phyloP scores from a whole-genome alignment of 1,284 basidiomycete genomes.

The Leccinum variabile region DNA sequence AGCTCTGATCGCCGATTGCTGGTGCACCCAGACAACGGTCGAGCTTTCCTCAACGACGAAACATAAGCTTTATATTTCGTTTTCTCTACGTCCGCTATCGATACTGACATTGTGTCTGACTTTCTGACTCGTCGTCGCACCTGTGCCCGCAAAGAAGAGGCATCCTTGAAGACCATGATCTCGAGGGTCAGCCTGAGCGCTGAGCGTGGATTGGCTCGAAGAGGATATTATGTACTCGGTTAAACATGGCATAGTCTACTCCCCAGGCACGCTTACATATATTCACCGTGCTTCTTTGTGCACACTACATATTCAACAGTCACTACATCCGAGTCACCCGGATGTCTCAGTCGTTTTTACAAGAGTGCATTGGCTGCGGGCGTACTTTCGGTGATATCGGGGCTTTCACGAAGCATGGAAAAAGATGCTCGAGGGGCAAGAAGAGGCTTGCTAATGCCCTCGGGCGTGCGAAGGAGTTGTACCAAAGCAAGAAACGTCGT shows the following conservation, averaged over 20 bases:
- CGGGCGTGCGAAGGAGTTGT: neutral
- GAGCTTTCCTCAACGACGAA: slow-evolving; percentile 76
- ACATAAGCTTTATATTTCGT: slow-evolving; percentile 87
- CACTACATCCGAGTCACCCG: too few relatives aligned
- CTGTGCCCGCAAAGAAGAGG: slow-evolving; percentile 54
- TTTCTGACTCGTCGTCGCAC: slow-evolving; percentile 72
- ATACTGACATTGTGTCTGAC: slow-evolving; percentile 88
- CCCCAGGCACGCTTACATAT: too few relatives aligned
- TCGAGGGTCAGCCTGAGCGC: slow-evolving; percentile 62
- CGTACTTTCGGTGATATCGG: neutral
- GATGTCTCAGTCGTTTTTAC: neutral
- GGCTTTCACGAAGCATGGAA: neutral
- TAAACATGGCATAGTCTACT: too few relatives aligned
- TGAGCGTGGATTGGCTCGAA: slow-evolving; percentile 62
- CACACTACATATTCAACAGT: too few relatives aligned
- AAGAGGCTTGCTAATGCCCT: neutral
- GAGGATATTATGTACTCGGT: slow-evolving; percentile 51
- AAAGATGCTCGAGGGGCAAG: neutral
- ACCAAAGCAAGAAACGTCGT: neutral
- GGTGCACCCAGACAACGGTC: slow-evolving; percentile 77
- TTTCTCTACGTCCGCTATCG: slow-evolving; percentile 92
- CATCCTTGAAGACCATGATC: slow-evolving; percentile 85
- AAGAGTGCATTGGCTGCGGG: neutral
- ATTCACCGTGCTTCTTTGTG: too few relatives aligned
- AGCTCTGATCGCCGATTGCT: slow-evolving; percentile 85